Percentiles rank a stretch among this genome's conserved stretches.
These are phyloP conservation scores for Cladorrhinum sp. DNA, from an alignment of 2,329 filamentous ascomycete species.

Conservation along the genomic window DNA sequence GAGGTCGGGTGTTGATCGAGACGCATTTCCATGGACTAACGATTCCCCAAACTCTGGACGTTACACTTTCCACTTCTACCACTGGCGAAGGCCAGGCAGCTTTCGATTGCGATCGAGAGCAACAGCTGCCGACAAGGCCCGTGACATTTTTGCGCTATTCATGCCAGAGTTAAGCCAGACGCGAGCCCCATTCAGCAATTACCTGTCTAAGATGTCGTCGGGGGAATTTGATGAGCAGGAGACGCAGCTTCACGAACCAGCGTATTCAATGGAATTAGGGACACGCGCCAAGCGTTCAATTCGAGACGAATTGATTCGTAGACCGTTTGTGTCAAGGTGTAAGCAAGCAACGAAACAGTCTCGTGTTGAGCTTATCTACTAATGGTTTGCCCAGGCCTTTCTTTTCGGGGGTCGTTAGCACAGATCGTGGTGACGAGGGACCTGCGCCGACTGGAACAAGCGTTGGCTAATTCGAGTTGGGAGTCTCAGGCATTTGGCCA, in stretches of 20 bases:
- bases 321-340: neutral
- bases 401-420: neutral
- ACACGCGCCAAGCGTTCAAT: neutral
- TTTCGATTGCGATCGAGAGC: neutral
- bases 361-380: too few species aligned
- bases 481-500: neutral
- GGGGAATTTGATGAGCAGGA: neutral
- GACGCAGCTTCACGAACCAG: neutral
- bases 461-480: neutral
- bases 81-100: neutral
- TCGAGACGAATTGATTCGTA: neutral
- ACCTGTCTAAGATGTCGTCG: neutral
- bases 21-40: neutral
- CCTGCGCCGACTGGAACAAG: neutral
- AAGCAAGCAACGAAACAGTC: neutral
- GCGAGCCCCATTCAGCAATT: neutral
- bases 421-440: neutral
- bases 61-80: neutral
- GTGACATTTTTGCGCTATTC: neutral
- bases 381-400: too few species aligned
- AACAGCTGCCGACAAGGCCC: neutral
- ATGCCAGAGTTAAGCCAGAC: neutral
- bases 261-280: neutral
- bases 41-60: neutral
- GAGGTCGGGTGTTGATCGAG: neutral